phyloP scores from a whole-genome alignment of 192 early-diverging fungal species.

The Spinellus fusiger region DNA sequence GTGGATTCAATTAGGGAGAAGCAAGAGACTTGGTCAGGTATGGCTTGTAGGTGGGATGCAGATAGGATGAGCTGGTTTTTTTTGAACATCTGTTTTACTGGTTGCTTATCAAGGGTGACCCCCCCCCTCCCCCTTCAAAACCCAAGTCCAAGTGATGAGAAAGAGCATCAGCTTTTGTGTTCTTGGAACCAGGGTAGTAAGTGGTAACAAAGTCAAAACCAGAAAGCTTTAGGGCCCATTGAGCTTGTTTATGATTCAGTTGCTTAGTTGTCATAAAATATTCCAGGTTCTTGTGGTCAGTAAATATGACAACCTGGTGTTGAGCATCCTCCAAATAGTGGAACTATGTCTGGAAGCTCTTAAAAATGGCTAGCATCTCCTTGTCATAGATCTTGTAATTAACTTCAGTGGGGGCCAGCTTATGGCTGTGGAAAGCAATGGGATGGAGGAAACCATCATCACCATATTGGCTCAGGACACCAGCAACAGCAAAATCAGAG shows the following conservation, averaged over 20 bases:
- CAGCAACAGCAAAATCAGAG: conserved; percentile 6
- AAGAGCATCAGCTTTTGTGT: conserved; percentile 3
- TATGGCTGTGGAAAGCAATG: conserved; percentile 22
- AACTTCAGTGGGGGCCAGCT: conserved; percentile 17
- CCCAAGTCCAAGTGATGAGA: not conserved
- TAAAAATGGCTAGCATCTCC: conserved; percentile 32
- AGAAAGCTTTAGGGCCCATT: conserved; percentile 13
- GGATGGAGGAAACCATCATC: conserved; percentile 24
- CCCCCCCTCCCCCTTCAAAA: not conserved
- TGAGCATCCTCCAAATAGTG: conserved; percentile 24
- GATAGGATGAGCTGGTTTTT: not conserved
- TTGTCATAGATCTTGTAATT: conserved; percentile 42
- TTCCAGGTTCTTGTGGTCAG: too few species aligned
- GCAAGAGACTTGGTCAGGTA: not conserved
- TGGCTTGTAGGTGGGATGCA: not conserved
- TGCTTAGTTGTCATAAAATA: conserved; percentile 24
- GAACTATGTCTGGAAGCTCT: conserved; percentile 19
- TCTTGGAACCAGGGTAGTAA: not conserved
- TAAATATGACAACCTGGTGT: conserved; percentile 7
- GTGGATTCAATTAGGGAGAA: not conserved
- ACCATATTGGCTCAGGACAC: not conserved
- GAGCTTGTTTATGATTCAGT: conserved; percentile 34
- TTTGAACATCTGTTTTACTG: not conserved
- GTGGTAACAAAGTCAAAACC: not conserved
- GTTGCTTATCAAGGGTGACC: not conserved